Conservation (phyloP, 441 rosid species). For the Eruca vesicaria region DNA sequence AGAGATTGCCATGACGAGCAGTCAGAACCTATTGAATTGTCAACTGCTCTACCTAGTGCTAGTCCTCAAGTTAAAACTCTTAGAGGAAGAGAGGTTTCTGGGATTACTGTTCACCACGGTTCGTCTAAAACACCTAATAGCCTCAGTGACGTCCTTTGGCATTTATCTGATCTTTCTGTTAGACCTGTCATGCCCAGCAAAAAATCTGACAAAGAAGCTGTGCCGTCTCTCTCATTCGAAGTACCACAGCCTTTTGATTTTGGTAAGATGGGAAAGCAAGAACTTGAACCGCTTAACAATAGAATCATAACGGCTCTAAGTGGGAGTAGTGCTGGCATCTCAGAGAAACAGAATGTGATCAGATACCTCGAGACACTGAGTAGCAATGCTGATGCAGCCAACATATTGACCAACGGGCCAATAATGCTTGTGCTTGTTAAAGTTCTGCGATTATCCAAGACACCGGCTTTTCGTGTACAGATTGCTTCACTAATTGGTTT, state of each 20-base stretch:
- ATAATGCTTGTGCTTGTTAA: conserved; percentile 90
- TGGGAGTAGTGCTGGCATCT: conserved; percentile 60
- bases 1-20: conserved; percentile 54
- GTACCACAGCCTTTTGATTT: conserved; percentile 68
- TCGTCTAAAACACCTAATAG: conserved; percentile 58
- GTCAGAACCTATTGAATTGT: conserved; percentile 54
- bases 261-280: conserved; percentile 76
- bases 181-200: conserved; percentile 98
- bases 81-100: conserved; percentile 55
- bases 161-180: conserved; percentile 89
- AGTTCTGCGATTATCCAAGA: conserved; percentile 86
- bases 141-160: conserved; percentile 80
- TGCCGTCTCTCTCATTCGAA: conserved; percentile 83
- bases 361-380: conserved; percentile 90
- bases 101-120: conserved; percentile 48
- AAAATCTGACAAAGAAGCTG: conserved; percentile 74
- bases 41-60: conserved; percentile 59
- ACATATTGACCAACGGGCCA: conserved; percentile 86
- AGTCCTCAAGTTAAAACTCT: conserved; percentile 65
- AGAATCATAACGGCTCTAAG: conserved; percentile 55
- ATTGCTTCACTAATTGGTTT: conserved; percentile 92
- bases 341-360: conserved; percentile 88
- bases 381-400: conserved; percentile 84
- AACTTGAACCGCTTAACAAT: conserved; percentile 61
- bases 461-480: conserved; percentile 83